Base-by-base conservation (phyloP, 148 eudicot genomes). In the Fagopyrum esculentum region DNA sequence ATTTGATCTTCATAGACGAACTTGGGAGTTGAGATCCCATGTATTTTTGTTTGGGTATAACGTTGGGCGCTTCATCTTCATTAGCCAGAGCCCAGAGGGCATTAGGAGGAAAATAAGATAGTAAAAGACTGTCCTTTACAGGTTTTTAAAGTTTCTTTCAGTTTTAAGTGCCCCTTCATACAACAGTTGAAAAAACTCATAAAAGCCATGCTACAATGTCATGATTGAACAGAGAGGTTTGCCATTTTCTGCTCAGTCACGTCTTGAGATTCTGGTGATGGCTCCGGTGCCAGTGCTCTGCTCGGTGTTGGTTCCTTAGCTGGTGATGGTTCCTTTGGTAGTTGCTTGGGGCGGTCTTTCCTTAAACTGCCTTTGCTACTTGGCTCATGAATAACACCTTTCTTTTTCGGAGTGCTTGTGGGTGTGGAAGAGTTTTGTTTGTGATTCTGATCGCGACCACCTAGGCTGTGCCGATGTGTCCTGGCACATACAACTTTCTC, bases 381-480 rank as follows among this genome's bases (percentile, higher is more conserved):
- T 7, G 29, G 73, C 54, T 60, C 66, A 59, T 74, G 68, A 51
- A 48, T 76, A 19, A 72, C 68, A 13, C 63, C 89, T 80, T 89
- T 91, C 77, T 60, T 86, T 83, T 85, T 87, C 51, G 82, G 73
- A 10, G 81, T 80, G 74, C 69, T 80, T 45, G 82, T 76, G 10
- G 85, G 81, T 9, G 52, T 17, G 43, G 69, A 69, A 5, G 75
- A 84, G n/a, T 82, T 77, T 80, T 82, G 83, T 68, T 40, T 83
- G 80, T 69, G 52, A 49, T 49, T 49, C 12, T 8, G 82, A 50
- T 26, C 66, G 11, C 66, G 8, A 35, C 75, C 75, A 72, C 92
- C 93, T 45, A 89, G 73, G 85, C 93, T 90, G 82, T 84, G 91
- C 75, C 96, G 86, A 61, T 63, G 48, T 74, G 83, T 75, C 69